Conservation (phyloP, 768 basidiomycete species). For the Lentinula edodes region DNA sequence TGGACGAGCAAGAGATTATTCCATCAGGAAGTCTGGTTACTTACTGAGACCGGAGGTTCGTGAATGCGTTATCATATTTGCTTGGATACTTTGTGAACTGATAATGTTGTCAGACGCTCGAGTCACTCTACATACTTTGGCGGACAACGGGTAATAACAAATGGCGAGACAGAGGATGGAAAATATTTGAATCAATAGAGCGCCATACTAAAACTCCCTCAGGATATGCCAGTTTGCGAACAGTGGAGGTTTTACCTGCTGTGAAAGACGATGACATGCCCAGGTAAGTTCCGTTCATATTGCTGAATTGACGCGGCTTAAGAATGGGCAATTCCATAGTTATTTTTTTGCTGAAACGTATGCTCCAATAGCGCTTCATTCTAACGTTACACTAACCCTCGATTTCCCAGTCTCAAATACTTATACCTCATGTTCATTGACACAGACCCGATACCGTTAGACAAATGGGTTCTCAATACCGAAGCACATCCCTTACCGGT, state of each 20-base stretch:
- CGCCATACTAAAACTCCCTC: constrained; percentile 46
- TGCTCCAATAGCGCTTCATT: constrained; percentile 7
- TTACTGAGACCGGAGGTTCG: constrained; percentile 68
- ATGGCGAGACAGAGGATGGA: constrained; percentile 73
- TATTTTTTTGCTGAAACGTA: constrained; percentile 54
- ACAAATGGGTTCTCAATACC: constrained; percentile 59
- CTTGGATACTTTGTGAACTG: neutral
- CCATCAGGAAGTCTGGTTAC: constrained; percentile 38
- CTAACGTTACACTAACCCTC: neutral
- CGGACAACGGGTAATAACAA: constrained; percentile 57
- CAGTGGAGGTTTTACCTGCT: constrained; percentile 39
- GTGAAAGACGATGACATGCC: constrained; percentile 57
- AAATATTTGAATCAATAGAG: constrained; percentile 63
- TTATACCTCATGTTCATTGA: constrained; percentile 65
- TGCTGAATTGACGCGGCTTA: neutral
- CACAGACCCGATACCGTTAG: constrained; percentile 52
- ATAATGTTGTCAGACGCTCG: constrained; percentile 47
- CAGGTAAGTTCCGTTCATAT: constrained; percentile 44
- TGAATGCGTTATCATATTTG: neutral
- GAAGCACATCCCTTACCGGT: constrained; percentile 77
- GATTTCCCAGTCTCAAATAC: constrained; percentile 54
- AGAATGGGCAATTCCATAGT: constrained; percentile 11
- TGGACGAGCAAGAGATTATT: constrained; percentile 47
- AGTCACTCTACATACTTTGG: constrained; percentile 70
- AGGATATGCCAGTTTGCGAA: constrained; percentile 57